A percentile compares a stretch with the other conserved stretches of the same genome.
Conservation (phyloP, 495 filamentous ascomycete genomes). For the Trichoderma asperelloides region DNA sequence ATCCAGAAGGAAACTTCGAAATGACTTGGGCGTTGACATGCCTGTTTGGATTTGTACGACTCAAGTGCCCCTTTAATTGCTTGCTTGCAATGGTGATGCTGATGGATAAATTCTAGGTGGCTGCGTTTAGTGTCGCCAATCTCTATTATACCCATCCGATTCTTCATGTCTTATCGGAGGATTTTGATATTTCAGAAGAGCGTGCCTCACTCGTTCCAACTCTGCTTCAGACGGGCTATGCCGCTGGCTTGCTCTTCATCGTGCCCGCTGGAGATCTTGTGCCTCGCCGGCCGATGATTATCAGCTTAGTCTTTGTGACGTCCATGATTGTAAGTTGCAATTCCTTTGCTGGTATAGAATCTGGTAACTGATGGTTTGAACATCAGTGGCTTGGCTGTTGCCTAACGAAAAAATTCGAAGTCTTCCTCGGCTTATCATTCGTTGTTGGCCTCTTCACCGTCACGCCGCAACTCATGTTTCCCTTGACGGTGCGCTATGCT, state of each 20-base stretch:
- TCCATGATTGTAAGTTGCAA: conserved; percentile 47
- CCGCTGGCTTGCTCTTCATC: conserved; percentile 59
- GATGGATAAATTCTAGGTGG: conserved; percentile 16
- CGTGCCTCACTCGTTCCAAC: conserved; percentile 52
- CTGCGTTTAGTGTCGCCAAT: conserved; percentile 55
- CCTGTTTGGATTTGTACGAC: neutral
- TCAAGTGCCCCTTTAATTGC: neutral
- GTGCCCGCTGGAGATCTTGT: conserved; percentile 71
- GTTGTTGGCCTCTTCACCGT: conserved; percentile 67
- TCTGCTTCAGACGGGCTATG: conserved; percentile 73
- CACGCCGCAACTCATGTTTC: conserved; percentile 79
- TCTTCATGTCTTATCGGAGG: conserved; percentile 53
- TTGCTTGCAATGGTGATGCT: neutral
- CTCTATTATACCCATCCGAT: conserved; percentile 69
- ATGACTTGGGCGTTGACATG: neutral
- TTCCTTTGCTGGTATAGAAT: neutral
- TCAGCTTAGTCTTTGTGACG: conserved; percentile 55
- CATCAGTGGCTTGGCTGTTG: conserved; percentile 57
- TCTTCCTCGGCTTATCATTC: conserved; percentile 62
- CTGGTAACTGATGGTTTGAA: conserved; percentile 8
- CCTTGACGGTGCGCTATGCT: conserved; percentile 72
- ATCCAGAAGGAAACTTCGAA: neutral
- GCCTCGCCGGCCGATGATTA: conserved; percentile 56
- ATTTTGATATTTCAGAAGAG: conserved; percentile 53
- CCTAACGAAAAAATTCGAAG: conserved; percentile 52